A percentile compares a stretch with the other conserved stretches of the same genome.
Conservation (phyloP, 805 yeast species). For the Candida odintsovae region DNA sequence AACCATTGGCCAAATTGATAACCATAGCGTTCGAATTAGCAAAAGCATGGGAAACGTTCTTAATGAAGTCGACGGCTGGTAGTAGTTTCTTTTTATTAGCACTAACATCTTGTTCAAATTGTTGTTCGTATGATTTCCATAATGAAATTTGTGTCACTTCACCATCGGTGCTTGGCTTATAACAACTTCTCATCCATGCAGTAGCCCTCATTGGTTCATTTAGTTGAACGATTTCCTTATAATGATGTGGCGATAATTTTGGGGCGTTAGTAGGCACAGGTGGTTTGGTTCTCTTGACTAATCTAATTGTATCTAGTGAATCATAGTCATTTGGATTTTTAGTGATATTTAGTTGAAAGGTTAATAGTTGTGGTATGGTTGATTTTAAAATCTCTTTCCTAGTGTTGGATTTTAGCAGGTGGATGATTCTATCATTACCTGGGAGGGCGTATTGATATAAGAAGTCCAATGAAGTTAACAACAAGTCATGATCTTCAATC, state of each 20-base stretch:
- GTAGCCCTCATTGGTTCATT: slow-evolving; percentile 90
- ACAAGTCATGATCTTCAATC: slow-evolving; percentile 63
- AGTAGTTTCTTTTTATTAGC: slow-evolving; percentile 55
- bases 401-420: slow-evolving; percentile 40
- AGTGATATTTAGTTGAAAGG: slow-evolving; percentile 38
- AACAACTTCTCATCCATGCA: slow-evolving; percentile 89
- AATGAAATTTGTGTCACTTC: slow-evolving; percentile 93
- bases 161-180: slow-evolving; percentile 68
- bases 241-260: slow-evolving; percentile 45
- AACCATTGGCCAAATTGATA: slow-evolving; percentile 55
- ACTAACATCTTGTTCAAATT: slow-evolving; percentile 58
- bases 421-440: slow-evolving; percentile 49
- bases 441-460: slow-evolving; percentile 74
- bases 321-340: slow-evolving; percentile 26
- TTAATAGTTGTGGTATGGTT: slow-evolving; percentile 57
- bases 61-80: slow-evolving; percentile 95
- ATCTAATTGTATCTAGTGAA: slow-evolving; percentile 25
- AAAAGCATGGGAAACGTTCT: slow-evolving; percentile 87
- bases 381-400: slow-evolving; percentile 48
- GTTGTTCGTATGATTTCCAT: slow-evolving; percentile 92
- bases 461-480: slow-evolving; percentile 72
- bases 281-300: slow-evolving; percentile 55
- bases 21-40: slow-evolving; percentile 92
- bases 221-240: slow-evolving; percentile 53
- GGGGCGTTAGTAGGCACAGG: slow-evolving; percentile 66